These are phyloP conservation scores for Pichia terricola DNA, from an alignment of 1,139 yeast genomes.

Conservation along the genomic window DNA sequence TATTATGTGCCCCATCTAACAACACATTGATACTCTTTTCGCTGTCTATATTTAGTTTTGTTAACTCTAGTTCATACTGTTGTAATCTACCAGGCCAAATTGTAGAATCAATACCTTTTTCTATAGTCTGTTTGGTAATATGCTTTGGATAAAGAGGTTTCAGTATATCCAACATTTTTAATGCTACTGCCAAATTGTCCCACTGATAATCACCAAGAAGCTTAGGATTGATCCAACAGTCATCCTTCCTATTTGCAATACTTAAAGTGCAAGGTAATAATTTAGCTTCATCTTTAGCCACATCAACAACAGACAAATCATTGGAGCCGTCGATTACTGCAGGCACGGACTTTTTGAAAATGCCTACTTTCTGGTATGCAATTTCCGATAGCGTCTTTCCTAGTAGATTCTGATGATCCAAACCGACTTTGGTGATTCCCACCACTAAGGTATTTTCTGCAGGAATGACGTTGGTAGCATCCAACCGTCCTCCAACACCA, in stretches of 20 bases:
- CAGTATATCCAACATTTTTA: conserved; percentile 48
- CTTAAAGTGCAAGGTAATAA: conserved; percentile 8
- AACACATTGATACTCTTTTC: conserved; percentile 4
- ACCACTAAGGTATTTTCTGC: conserved; percentile 41
- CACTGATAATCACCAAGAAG: conserved; percentile 65
- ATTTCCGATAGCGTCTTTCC: conserved; percentile 58
- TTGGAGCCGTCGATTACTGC: conserved; percentile 72
- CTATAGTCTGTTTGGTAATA: conserved; percentile 28
- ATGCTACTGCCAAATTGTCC: conserved; percentile 60
- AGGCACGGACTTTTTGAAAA: conserved; percentile 51
- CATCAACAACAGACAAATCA: conserved; percentile 38
- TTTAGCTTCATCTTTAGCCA: conserved; percentile 27
- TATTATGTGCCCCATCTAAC: conserved; percentile 91
- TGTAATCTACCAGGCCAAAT: conserved; percentile 63
- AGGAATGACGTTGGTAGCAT: conserved; percentile 66
- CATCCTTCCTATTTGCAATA: conserved; percentile 4
- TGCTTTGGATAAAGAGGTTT: conserved; percentile 23
- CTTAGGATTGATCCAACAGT: conserved; percentile 32
- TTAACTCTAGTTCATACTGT: conserved; percentile 18
- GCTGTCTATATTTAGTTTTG: not conserved
- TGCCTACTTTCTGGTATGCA: conserved; percentile 78
- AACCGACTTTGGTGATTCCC: conserved; percentile 74
- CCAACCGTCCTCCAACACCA: conserved; percentile 82
- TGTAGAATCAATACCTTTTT: conserved; percentile 41
- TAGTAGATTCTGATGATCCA: conserved; percentile 72